phyloP scores from a whole-genome alignment of 805 yeast species.

The Saccharomycopsis schoenii region DNA sequence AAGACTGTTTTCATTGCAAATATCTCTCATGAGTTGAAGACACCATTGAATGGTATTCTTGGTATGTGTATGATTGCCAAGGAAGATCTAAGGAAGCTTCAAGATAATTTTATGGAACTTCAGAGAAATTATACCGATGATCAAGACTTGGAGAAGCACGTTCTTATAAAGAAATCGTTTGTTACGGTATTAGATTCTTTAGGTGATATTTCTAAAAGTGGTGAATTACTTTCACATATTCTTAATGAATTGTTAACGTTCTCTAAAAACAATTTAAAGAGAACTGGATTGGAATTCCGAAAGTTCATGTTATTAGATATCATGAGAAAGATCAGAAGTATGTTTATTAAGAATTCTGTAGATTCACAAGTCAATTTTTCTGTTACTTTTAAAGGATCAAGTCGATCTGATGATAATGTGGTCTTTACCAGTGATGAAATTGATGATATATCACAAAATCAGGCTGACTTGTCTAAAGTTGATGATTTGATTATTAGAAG shows the following conservation, averaged over 20 bases:
- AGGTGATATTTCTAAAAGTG: slow-evolving; percentile 79
- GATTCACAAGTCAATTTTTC: slow-evolving; percentile 66
- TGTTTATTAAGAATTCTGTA: slow-evolving; percentile 69
- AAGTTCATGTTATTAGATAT: slow-evolving; percentile 74
- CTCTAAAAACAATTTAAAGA: slow-evolving; percentile 81
- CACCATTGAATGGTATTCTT: slow-evolving; percentile 90
- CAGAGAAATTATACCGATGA: not conserved
- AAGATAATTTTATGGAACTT: not conserved
- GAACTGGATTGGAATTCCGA: slow-evolving; percentile 73
- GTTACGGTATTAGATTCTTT: slow-evolving; percentile 13
- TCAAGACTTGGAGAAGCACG: not conserved
- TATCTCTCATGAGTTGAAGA: slow-evolving; percentile 87
- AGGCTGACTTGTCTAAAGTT: not conserved
- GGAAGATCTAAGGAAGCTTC: slow-evolving; percentile 44
- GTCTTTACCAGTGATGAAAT: slow-evolving; percentile 1
- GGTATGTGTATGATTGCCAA: slow-evolving; percentile 93
- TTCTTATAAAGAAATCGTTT: not conserved
- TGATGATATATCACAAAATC: not conserved
- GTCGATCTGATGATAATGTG: not conserved
- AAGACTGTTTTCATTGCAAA: slow-evolving; percentile 90
- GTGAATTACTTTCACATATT: slow-evolving; percentile 80
- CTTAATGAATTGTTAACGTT: slow-evolving; percentile 86
- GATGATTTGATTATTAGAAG: slow-evolving; percentile 24
- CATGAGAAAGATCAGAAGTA: slow-evolving; percentile 74
- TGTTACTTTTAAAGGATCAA: slow-evolving; percentile 35